Base-by-base conservation (phyloP, 2,329 filamentous ascomycete species). In the Pseudocercospora cruenta region DNA sequence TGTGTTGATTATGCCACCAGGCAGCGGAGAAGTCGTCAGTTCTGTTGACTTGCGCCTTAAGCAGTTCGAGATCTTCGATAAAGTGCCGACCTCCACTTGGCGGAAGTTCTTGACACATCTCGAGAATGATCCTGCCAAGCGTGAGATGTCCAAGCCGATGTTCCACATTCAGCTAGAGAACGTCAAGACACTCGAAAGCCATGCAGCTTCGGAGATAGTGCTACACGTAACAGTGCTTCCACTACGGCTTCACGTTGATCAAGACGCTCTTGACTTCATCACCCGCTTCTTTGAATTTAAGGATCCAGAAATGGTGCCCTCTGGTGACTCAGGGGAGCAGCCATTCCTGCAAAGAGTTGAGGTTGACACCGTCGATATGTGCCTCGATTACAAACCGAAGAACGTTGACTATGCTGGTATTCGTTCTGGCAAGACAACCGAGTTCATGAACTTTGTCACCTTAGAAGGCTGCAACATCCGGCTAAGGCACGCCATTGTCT, bases 381-480 rank as follows among this genome's bases (percentile, higher is more conserved):
- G 91, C 74, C 87, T 96, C 3, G 95, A 99, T 79, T 99, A 99
- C 81, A 99, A 99, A 78, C 95, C 95, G 8, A 98, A 99, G 79
- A 88, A 93, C n/a, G 92, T 99, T 19, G 94, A 99, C 78, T 99
- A 99, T 73, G 92, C 90, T 0, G 94, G 94, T 3, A 86, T 99
- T 3, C 89, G 94, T 26, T 97, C 95, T 1, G 95, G 95, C 1
- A 93, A 92, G 71, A 98, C 95, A 0, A 96, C 93, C 0, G 95
- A 99, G 78, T 96, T 99, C 75, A 98, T 98, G 94, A 99, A 99
- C 78, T 97, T 99, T 77, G 86, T 99, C 70, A 91, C 94, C 14
- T 86, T 99, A 0, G 95, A 99, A 72, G 90, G 92, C 70, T 89
- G 95, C 1, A 89, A 94, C 67, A 91, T 99, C 85, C 87, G 91